Evolutionary conservation across 1,139 yeast species (phyloP).

Genomic region (Geotrichum reessii): DNA sequence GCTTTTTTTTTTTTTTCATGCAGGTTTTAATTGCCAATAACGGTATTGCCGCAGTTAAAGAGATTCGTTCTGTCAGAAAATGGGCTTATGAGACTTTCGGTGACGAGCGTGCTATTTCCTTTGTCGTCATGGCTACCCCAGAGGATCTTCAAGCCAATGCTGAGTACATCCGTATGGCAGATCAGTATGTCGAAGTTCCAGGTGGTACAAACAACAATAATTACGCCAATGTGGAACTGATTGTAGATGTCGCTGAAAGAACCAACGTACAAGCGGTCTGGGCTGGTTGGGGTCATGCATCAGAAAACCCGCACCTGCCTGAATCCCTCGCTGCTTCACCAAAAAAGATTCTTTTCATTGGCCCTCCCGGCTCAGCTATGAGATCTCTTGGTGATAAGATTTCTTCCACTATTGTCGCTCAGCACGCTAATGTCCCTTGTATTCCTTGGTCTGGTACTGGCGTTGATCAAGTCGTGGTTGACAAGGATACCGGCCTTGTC

Average conservation of each 20-base stretch:
- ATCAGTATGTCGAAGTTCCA: slow-evolving; percentile 95
- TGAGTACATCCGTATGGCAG: slow-evolving; percentile 98
- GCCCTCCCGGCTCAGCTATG: slow-evolving; percentile 99
- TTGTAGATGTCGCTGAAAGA: slow-evolving; percentile 95
- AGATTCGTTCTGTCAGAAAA: slow-evolving; percentile 91
- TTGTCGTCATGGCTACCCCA: slow-evolving; percentile 98
- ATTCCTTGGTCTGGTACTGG: slow-evolving; percentile 99
- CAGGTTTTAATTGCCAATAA: slow-evolving; percentile 85
- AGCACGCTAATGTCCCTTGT: slow-evolving; percentile 96
- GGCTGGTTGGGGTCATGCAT: slow-evolving; percentile 99
- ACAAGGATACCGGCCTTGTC: slow-evolving; percentile 65
- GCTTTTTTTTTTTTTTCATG: background rate
- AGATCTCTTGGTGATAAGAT: slow-evolving; percentile 96
- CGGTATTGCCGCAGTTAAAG: slow-evolving; percentile 99
- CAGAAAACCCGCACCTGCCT: slow-evolving; percentile 92
- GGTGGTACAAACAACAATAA: slow-evolving; percentile 98
- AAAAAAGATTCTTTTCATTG: slow-evolving; percentile 83
- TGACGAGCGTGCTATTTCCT: slow-evolving; percentile 85
- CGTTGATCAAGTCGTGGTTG: slow-evolving; percentile 71
- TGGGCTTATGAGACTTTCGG: slow-evolving; percentile 99
- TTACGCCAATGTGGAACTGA: slow-evolving; percentile 94
- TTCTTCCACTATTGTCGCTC: slow-evolving; percentile 97
- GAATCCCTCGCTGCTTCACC: slow-evolving; percentile 89
- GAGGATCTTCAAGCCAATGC: slow-evolving; percentile 96
- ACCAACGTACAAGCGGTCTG: slow-evolving; percentile 96